Percentiles rank a stretch among this genome's conserved stretches.
Conservation (phyloP, 2,329 filamentous ascomycete genomes). For the Colletotrichum sp. region DNA sequence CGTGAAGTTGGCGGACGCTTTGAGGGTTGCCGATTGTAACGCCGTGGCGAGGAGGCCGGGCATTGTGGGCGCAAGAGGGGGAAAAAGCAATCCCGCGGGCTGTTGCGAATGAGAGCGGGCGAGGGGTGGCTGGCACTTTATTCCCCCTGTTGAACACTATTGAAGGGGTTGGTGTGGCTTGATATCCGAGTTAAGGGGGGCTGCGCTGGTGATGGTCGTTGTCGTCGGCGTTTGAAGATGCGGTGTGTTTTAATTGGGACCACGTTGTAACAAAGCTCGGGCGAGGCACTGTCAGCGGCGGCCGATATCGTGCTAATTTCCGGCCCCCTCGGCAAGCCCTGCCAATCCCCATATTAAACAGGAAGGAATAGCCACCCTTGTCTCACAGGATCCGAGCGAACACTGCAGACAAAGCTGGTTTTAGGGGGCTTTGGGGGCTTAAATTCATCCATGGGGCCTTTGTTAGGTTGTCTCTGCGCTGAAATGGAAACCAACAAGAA, state of each 20-base stretch:
- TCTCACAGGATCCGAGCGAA: neutral
- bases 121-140: neutral
- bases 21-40: slow-evolving; percentile 16
- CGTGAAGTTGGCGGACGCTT: slow-evolving; percentile 18
- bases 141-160: neutral
- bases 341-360: neutral
- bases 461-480: neutral
- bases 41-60: slow-evolving; percentile 17
- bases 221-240: neutral
- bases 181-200: neutral
- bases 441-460: neutral
- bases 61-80: neutral
- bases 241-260: slow-evolving; percentile 19
- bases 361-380: slow-evolving; percentile 12
- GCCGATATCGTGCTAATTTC: slow-evolving; percentile 11
- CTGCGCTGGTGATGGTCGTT: neutral
- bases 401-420: neutral
- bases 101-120: neutral
- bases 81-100: neutral
- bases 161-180: neutral
- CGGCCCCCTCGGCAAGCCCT: slow-evolving; percentile 8
- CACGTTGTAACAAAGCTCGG: slow-evolving; percentile 11
- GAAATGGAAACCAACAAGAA: neutral
- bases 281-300: neutral
- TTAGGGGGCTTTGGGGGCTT: neutral